Evolutionary conservation across 768 basidiomycete genomes (phyloP).

Genomic region (Pleurotus sapidus): DNA sequence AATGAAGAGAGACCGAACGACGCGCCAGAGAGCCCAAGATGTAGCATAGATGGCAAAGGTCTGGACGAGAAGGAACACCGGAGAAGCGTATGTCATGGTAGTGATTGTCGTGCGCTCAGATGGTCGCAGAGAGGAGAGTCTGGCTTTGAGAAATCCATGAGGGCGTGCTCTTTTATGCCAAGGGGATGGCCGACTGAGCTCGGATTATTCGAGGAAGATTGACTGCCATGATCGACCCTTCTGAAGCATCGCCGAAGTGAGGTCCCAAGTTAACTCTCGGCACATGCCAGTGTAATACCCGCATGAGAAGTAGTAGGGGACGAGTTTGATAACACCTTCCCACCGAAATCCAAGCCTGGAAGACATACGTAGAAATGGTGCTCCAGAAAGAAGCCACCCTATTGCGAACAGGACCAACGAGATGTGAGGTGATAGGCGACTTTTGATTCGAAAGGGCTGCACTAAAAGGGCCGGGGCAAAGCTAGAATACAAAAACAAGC

Average conservation of each 20-base stretch:
- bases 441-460: constrained; percentile 8
- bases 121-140: not conserved
- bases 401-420: constrained; percentile 2
- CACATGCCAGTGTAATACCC: constrained; percentile 6
- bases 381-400: constrained; percentile 4
- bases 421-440: constrained; percentile 7
- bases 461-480: constrained; percentile 6
- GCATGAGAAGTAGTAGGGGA: constrained; percentile 7
- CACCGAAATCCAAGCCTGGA: constrained; percentile 6
- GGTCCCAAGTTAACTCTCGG: constrained; percentile 6
- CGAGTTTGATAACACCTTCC: constrained; percentile 8
- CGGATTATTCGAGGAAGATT: constrained; percentile 9
- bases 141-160: constrained; percentile 1
- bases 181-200: constrained; percentile 5
- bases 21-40: constrained; percentile 4
- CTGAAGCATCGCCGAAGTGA: constrained; percentile 2
- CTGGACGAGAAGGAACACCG: not conserved
- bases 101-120: not conserved
- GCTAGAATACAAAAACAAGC: constrained; percentile 3
- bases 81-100: not conserved
- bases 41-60: constrained; percentile 1
- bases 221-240: not conserved
- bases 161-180: constrained; percentile 6
- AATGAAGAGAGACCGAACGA: constrained; percentile 4
- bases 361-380: constrained; percentile 7